These are phyloP conservation scores for Fonsecaea pedrosoi DNA, from an alignment of 2,329 filamentous ascomycete species.

Conservation along the genomic window DNA sequence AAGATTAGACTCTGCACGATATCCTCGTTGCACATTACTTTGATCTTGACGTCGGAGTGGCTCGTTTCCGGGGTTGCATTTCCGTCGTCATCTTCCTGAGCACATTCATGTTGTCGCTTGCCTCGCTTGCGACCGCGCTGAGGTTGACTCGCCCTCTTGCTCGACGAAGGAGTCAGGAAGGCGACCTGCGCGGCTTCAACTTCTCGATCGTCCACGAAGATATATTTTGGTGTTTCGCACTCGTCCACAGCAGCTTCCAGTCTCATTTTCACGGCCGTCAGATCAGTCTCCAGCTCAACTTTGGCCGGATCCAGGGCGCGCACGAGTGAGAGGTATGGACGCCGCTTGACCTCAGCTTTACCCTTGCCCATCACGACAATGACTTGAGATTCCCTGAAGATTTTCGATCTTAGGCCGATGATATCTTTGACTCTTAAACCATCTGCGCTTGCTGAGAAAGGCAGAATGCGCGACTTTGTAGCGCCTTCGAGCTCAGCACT, in stretches of 20 bases:
- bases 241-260: conserved; percentile 12
- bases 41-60: conserved; percentile 53
- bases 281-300: conserved; percentile 69
- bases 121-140: conserved; percentile 28
- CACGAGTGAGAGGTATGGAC: conserved; percentile 79
- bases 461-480: conserved; percentile 74
- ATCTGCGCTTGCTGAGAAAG: conserved; percentile 49
- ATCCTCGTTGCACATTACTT: conserved; percentile 80
- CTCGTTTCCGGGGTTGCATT: conserved; percentile 50
- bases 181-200: conserved; percentile 59
- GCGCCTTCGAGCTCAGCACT: conserved; percentile 78
- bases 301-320: conserved; percentile 74
- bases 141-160: conserved; percentile 23
- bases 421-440: conserved; percentile 64
- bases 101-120: conserved; percentile 42
- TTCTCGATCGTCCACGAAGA: conserved; percentile 75
- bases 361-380: conserved; percentile 74
- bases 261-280: conserved; percentile 68
- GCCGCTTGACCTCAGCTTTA: conserved; percentile 66
- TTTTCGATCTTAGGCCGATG: conserved; percentile 64
- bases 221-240: conserved; percentile 68
- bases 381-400: conserved; percentile 70
- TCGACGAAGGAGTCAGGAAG: conserved; percentile 45
- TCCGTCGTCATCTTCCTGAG: not conserved
- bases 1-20: conserved; percentile 92